Percentiles rank a stretch among this genome's conserved stretches.
Conservation (phyloP, 352 stramenopile species). For the Globisporangium barbulae region DNA sequence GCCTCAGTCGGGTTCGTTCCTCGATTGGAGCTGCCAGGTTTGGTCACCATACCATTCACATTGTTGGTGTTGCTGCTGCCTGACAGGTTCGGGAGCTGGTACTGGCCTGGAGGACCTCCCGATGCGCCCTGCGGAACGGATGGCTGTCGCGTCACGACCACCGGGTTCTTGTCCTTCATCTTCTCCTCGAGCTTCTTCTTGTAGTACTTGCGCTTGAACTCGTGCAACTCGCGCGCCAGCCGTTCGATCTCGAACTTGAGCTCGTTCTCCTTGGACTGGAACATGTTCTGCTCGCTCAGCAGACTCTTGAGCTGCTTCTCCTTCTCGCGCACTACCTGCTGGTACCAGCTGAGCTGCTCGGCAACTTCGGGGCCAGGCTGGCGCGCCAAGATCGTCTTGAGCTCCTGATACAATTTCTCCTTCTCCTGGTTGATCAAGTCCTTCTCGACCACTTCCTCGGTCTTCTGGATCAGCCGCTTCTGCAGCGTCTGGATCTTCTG, state of each 20-base stretch:
- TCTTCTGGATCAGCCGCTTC: slow-evolving; percentile 94
- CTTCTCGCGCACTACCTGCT: slow-evolving; percentile 95
- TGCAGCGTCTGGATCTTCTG: slow-evolving; percentile 97
- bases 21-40: slow-evolving; percentile 7
- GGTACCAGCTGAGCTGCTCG: slow-evolving; percentile 94
- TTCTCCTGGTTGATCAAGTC: slow-evolving; percentile 95
- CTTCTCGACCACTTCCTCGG: slow-evolving; percentile 94
- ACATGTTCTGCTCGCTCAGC: slow-evolving; percentile 97
- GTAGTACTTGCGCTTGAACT: slow-evolving; percentile 96
- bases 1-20: slow-evolving; percentile 57
- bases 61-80: slow-evolving; percentile 24
- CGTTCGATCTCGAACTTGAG: slow-evolving; percentile 95
- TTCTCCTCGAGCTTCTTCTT: slow-evolving; percentile 90
- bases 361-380: slow-evolving; percentile 94
- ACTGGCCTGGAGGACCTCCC: slow-evolving; percentile 7
- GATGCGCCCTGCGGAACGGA: background rate
- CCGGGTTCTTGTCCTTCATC: slow-evolving; percentile 59
- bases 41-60: slow-evolving; percentile 8
- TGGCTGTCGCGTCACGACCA: slow-evolving; percentile 27
- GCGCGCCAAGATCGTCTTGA: slow-evolving; percentile 91
- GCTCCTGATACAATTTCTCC: slow-evolving; percentile 93
- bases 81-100: slow-evolving; percentile 36
- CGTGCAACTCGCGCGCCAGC: slow-evolving; percentile 88
- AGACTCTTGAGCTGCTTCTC: slow-evolving; percentile 96
- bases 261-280: slow-evolving; percentile 91